Conservation (phyloP, 2,329 filamentous ascomycete species). For the Microdochium nivale region DNA sequence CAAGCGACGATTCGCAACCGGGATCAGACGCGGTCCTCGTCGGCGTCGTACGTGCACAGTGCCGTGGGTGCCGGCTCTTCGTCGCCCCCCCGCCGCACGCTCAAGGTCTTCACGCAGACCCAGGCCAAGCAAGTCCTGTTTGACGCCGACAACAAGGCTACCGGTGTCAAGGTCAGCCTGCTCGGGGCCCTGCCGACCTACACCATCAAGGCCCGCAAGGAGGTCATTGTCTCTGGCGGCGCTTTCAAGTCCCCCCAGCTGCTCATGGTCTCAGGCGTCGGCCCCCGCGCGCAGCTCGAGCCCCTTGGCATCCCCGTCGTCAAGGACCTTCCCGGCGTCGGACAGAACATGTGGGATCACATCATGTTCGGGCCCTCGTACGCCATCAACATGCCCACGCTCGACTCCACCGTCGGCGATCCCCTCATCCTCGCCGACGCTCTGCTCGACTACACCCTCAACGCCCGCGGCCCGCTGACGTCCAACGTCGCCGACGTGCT, state of each 20-base stretch:
- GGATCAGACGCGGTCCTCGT: constrained; percentile 21
- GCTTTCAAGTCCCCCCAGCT: constrained; percentile 29
- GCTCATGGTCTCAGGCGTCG: constrained; percentile 31
- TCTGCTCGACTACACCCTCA: constrained; percentile 13
- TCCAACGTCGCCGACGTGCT: constrained; percentile 15
- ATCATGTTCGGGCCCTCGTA: constrained; percentile 21
- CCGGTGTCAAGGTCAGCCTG: constrained; percentile 14
- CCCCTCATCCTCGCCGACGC: constrained; percentile 11
- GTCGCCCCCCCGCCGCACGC: constrained; percentile 8
- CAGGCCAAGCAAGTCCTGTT: constrained; percentile 37
- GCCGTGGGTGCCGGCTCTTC: constrained; percentile 10
- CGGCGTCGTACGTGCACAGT: constrained; percentile 21
- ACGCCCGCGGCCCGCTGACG: constrained; percentile 16
- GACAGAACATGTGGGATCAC: constrained; percentile 52
- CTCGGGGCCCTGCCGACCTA: constrained; percentile 8
- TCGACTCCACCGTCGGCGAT: constrained; percentile 15
- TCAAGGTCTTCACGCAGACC: constrained; percentile 30
- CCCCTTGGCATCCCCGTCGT: constrained; percentile 38
- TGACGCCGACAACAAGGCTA: constrained; percentile 23
- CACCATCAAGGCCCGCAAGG: constrained; percentile 18
- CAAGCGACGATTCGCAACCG: constrained; percentile 18
- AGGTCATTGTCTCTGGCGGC: constrained; percentile 31
- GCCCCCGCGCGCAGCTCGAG: constrained; percentile 19
- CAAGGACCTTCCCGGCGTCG: constrained; percentile 48
- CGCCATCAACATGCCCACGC: constrained; percentile 22